Evolutionary conservation across 2,329 filamentous ascomycete species (phyloP).

Genomic region (Fusarium beomiforme): DNA sequence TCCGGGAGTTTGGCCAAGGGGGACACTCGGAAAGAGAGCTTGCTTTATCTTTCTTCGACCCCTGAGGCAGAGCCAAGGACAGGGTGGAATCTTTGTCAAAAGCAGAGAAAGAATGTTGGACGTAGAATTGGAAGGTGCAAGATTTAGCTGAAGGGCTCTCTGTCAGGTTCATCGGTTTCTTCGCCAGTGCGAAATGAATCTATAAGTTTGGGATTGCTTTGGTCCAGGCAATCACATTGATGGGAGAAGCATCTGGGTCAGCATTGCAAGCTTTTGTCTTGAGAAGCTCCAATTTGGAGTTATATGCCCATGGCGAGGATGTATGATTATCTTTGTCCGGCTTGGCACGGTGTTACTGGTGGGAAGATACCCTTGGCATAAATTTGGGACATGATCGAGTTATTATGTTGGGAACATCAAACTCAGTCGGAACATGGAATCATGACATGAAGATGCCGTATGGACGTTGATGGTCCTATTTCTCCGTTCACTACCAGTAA

Average conservation of each 20-base stretch:
- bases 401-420: no score
- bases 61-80: no score
- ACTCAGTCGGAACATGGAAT: no score
- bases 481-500: accelerated
- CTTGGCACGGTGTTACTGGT: neutral
- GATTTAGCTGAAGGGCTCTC: no score
- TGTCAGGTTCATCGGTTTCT: accelerated
- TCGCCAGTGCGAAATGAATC: neutral
- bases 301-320: neutral
- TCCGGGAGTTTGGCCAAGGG: no score
- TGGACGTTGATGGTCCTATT: neutral
- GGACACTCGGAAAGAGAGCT: no score
- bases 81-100: accelerated
- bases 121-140: accelerated
- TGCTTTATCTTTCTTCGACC: neutral
- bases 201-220: no score
- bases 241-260: accelerated
- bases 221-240: accelerated
- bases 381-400: no score
- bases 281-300: accelerated
- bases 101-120: no score
- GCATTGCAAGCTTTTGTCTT: neutral
- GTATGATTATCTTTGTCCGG: neutral
- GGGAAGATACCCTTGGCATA: neutral
- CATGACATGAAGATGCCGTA: no score